phyloP scores from a whole-genome alignment of 1,284 basidiomycete species.

The Ustilago sp. region DNA sequence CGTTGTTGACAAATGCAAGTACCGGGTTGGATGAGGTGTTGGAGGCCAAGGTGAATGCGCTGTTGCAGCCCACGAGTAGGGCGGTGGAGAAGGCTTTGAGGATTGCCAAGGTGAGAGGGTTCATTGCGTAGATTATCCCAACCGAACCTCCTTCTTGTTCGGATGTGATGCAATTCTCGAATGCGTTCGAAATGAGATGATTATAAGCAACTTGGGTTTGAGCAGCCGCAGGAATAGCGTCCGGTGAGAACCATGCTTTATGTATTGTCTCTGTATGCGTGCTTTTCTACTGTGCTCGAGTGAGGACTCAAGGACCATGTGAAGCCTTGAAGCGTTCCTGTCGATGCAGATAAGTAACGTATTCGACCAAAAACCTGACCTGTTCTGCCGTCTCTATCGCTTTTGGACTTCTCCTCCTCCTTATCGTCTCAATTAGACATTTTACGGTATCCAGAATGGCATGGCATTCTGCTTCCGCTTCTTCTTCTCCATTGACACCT shows the following conservation, averaged over 20 bases:
- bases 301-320: background rate
- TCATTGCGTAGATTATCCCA: conserved; percentile 12
- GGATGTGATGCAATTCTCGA: no score
- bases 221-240: no score
- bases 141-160: no score
- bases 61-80: conserved; percentile 21
- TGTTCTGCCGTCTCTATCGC: conserved; percentile 69
- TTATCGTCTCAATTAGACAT: conserved; percentile 59
- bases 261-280: background rate
- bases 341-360: conserved; percentile 52
- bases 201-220: no score
- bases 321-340: conserved; percentile 37
- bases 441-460: conserved; percentile 37
- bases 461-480: conserved; percentile 21
- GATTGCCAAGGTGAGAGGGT: conserved; percentile 6
- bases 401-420: conserved; percentile 61
- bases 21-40: conserved; percentile 24
- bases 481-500: background rate
- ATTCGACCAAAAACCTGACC: conserved; percentile 61
- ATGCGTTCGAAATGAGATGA: no score
- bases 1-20: background rate
- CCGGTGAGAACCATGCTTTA: background rate
- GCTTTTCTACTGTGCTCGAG: background rate
- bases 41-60: conserved; percentile 10
- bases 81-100: conserved; percentile 24